Percentiles rank a stretch among this genome's conserved stretches.
phyloP scores from a whole-genome alignment of 352 stramenopile genomes.

The Globisporangium parvum region DNA sequence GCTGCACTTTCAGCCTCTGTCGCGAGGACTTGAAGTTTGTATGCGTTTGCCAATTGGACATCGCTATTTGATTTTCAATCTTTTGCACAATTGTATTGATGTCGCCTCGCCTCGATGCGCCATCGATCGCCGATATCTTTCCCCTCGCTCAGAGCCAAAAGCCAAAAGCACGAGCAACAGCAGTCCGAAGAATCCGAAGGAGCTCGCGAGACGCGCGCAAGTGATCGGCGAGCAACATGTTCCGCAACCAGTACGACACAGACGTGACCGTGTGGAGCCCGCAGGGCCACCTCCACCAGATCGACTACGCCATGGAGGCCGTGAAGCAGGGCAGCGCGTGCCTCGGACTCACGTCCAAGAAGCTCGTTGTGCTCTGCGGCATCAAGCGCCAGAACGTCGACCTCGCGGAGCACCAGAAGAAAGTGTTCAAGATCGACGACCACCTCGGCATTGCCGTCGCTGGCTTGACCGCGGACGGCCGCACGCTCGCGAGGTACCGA shows the following conservation, averaged over 20 bases:
- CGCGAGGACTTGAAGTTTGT: too few species aligned
- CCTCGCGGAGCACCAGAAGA: constrained; percentile 96
- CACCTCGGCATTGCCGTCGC: constrained; percentile 98
- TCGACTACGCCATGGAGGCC: constrained; percentile 95
- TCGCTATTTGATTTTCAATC: too few species aligned
- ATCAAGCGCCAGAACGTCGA: constrained; percentile 83
- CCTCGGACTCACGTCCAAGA: constrained; percentile 92
- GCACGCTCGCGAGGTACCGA: constrained; percentile 83
- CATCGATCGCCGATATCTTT: too few species aligned
- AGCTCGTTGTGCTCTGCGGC: constrained; percentile 90
- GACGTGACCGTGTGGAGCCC: constrained; percentile 99
- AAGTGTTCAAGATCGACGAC: constrained; percentile 98
- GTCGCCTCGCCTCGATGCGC: too few species aligned
- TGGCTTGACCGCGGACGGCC: constrained; percentile 96
- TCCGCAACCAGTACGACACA: constrained; percentile 99
- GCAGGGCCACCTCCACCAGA: constrained; percentile 98
- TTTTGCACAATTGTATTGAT: too few species aligned
- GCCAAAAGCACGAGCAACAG: too few species aligned
- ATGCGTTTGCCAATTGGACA: too few species aligned
- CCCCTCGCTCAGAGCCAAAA: too few species aligned
- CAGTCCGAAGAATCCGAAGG: too few species aligned
- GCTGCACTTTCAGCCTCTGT: too few species aligned
- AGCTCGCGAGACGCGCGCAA: neutral
- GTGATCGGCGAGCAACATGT: constrained; percentile 74
- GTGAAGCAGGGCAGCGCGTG: constrained; percentile 96